Percentiles rank a stretch among this genome's conserved stretches.
phyloP scores from a whole-genome alignment of 768 basidiomycete genomes.

The Cubamyces lactineus region DNA sequence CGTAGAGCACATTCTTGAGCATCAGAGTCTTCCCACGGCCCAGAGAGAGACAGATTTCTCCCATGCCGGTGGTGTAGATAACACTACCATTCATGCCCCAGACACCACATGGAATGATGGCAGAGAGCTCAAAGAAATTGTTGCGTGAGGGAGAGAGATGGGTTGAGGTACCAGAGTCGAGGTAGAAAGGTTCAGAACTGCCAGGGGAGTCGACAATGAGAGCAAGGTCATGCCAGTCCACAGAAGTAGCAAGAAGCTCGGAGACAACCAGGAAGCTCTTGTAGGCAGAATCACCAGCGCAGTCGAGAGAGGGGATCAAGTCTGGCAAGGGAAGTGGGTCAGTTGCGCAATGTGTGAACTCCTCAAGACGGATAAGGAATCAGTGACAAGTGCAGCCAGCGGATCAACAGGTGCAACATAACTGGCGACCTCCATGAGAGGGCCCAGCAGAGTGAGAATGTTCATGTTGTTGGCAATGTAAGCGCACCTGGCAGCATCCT shows the following conservation, averaged over 20 bases:
- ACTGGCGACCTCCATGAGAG: no score
- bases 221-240: neutral
- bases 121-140: conserved; percentile 32
- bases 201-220: neutral
- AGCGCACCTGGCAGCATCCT: neutral
- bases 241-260: neutral
- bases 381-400: no score
- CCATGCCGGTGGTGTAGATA: conserved; percentile 33
- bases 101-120: conserved; percentile 30
- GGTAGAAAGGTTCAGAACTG: neutral
- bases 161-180: conserved; percentile 27
- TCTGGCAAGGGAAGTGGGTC: neutral
- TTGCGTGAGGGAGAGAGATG: conserved; percentile 31
- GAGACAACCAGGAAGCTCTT: neutral
- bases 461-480: neutral
- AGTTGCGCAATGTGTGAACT: neutral
- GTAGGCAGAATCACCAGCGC: neutral
- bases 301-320: neutral
- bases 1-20: conserved; percentile 17
- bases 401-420: no score
- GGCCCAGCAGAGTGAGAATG: no score
- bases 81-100: conserved; percentile 35
- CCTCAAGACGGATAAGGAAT: no score
- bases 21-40: conserved; percentile 19
- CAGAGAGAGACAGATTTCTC: conserved; percentile 31